Percentiles rank a stretch among this genome's conserved stretches.
Conservation (phyloP, 176 grass and related monocot genomes). For the Cenchrus fungigraminus region DNA sequence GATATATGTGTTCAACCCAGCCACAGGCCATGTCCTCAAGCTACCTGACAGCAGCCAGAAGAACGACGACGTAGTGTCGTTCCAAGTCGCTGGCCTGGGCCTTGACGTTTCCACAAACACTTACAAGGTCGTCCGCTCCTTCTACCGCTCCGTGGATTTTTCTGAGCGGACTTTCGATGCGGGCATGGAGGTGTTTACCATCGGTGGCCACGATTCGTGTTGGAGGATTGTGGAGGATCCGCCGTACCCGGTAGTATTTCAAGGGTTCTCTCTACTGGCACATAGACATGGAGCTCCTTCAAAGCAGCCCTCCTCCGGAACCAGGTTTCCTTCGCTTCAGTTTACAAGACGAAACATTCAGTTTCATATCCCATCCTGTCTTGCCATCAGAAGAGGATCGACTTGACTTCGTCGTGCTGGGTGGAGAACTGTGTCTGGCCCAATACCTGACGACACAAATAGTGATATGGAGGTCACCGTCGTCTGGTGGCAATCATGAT, state of each 20-base stretch:
- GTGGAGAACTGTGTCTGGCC: background rate
- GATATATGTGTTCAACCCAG: constrained; percentile 1
- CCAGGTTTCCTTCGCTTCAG: too few relatives aligned
- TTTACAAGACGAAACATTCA: too few relatives aligned
- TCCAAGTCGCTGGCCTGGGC: background rate
- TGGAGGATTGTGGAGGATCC: background rate
- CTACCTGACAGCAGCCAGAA: background rate
- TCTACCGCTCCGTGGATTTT: background rate
- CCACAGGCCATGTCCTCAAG: background rate
- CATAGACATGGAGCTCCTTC: too few relatives aligned
- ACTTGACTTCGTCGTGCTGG: background rate
- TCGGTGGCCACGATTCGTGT: background rate
- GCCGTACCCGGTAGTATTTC: background rate
- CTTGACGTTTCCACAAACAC: background rate
- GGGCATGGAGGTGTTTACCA: background rate
- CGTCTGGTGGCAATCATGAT: background rate
- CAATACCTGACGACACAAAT: background rate
- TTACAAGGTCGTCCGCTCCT: background rate
- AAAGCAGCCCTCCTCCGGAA: too few relatives aligned
- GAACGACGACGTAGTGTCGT: background rate
- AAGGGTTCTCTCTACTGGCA: too few relatives aligned
- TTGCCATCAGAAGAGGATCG: too few relatives aligned
- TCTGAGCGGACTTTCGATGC: background rate
- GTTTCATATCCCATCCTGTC: too few relatives aligned
- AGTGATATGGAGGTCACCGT: background rate